Evolutionary conservation across 2,329 filamentous ascomycete genomes (phyloP).

Genomic region (Apiospora sp.): DNA sequence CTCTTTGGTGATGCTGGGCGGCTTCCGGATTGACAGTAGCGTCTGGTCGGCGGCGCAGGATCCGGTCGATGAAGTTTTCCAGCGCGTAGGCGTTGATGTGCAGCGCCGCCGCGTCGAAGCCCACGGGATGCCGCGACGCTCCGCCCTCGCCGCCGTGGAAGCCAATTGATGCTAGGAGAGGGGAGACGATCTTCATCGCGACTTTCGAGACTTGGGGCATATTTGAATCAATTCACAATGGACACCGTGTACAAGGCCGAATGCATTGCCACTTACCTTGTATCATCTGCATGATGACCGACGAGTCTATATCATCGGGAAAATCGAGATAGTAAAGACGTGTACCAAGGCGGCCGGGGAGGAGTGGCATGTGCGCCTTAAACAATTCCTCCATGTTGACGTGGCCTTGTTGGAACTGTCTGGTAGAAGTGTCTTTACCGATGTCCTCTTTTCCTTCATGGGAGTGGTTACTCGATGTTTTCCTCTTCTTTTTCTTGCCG

Average conservation of each 20-base stretch:
- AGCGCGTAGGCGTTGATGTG: constrained; percentile 30
- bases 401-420: background rate
- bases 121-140: background rate
- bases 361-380: constrained; percentile 6
- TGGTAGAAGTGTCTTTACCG: background rate
- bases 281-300: constrained; percentile 36
- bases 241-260: background rate
- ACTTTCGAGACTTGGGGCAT: background rate
- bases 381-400: background rate
- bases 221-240: background rate
- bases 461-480: rapidly evolving
- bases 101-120: background rate
- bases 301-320: constrained; percentile 39
- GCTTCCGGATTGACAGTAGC: constrained; percentile 24
- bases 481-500: constrained; percentile 45
- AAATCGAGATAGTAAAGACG: constrained; percentile 38
- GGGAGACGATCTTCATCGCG: background rate
- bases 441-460: background rate
- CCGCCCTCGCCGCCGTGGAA: background rate
- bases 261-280: constrained; percentile 37
- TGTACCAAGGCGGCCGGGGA: constrained; percentile 31
- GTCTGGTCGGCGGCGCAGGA: constrained; percentile 29
- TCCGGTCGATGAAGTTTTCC: constrained; percentile 41
- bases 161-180: background rate
- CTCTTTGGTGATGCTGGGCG: constrained; percentile 38